Percentiles rank a stretch among this genome's conserved stretches.
Evolutionary conservation across 2,329 filamentous ascomycete genomes (phyloP).

Genomic region (Raffaelea ambrosiae): DNA sequence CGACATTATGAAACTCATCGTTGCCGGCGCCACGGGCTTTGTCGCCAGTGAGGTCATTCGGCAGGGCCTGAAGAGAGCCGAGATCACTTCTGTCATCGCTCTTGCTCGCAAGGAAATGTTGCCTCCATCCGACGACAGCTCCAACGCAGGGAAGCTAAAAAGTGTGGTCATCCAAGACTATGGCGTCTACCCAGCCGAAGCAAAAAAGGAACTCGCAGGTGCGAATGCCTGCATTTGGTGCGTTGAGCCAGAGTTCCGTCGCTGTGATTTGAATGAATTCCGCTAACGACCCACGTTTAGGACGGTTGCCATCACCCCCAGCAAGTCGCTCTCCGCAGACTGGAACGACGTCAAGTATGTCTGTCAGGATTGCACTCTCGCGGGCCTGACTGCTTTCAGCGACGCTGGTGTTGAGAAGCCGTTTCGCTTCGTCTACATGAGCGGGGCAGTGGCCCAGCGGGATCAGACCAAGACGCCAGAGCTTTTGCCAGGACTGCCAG

Average conservation of each 20-base stretch:
- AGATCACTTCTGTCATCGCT: slow-evolving; percentile 31
- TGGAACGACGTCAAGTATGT: slow-evolving; percentile 29
- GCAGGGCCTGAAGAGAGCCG: slow-evolving; percentile 26
- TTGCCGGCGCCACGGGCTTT: slow-evolving; percentile 33
- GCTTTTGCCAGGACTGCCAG: no score
- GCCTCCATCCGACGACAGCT: slow-evolving; percentile 15
- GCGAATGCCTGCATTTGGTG: slow-evolving; percentile 36
- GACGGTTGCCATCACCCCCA: slow-evolving; percentile 34
- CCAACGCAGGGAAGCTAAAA: slow-evolving; percentile 27
- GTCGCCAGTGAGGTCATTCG: slow-evolving; percentile 34
- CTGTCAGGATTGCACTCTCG: slow-evolving; percentile 28
- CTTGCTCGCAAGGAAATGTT: slow-evolving; percentile 28
- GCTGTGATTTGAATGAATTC: no score
- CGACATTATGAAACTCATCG: slow-evolving; percentile 39
- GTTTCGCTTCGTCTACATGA: slow-evolving; percentile 40
- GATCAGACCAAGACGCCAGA: slow-evolving; percentile 34
- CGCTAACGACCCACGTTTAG: slow-evolving; percentile 16
- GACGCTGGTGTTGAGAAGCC: slow-evolving; percentile 18
- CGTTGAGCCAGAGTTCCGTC: no score
- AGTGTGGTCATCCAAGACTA: slow-evolving; percentile 31
- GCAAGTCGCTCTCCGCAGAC: slow-evolving; percentile 19
- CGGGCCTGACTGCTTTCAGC: slow-evolving; percentile 13
- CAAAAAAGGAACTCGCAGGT: slow-evolving; percentile 28
- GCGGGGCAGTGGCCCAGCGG: slow-evolving; percentile 32
- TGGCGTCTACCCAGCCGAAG: slow-evolving; percentile 27